Base-by-base conservation (phyloP, 805 yeast genomes). In the Komagataella pseudopastoris region DNA sequence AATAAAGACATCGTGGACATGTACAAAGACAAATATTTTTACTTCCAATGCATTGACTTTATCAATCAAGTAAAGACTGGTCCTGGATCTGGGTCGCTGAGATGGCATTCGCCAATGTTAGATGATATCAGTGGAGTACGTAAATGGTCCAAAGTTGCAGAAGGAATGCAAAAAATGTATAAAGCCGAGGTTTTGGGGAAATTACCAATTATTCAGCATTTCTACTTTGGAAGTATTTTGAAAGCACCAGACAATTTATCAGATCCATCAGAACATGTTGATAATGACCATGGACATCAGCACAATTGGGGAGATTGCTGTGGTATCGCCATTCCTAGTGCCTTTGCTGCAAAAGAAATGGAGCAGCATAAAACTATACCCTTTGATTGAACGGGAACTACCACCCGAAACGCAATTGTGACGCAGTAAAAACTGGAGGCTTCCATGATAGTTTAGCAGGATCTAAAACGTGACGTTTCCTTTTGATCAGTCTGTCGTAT, bases 81-180 rank as follows among this genome's bases (percentile, higher is more conserved):
- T 43, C 39, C 39, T 4, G 83, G 85, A 39, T 81, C 90, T 0
- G 85, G 91, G n/a, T 76, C 91, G 14, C 63, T 89, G 51, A 76
- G 96, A 62, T 84, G 96, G 96, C 96, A 91, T 63, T 89, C 97
- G 0, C 99, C 99, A 0, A 88, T 93, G 88, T 69, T 93, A 46
- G 96, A 88, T 64, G 99, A 93, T 66, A 90, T 93, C 24, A 85
- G 90, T 60, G 89, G 90, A 1, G 96, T 90, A 2, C 88, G 83
- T 62, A 75, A 80, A 14, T 93, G 99, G 99, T 58, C 74, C 10
- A 93, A 93, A 64, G 95, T 93, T 12, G 81, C 87, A 51, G 89
- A 86, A 55, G 99, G 99, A 0, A 86, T 93, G 91, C 67, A 87
- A 23, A 93, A 91, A 64, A 93, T 93, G 99, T 93, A 88, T 68